phyloP scores from a whole-genome alignment of 2,329 filamentous ascomycete species.

The Ophiostoma angusticollis region DNA sequence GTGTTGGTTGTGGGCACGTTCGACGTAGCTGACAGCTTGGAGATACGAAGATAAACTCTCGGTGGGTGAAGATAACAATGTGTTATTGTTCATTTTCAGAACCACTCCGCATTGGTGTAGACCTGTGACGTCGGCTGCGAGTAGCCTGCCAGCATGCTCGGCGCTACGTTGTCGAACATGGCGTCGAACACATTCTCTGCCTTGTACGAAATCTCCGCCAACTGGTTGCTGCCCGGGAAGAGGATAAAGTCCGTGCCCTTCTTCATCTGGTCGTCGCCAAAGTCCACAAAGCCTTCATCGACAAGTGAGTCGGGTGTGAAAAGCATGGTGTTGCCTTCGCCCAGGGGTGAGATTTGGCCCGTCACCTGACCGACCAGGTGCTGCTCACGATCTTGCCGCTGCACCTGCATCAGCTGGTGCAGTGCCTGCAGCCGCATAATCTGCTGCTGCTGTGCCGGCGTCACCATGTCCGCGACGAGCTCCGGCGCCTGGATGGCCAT shows the following conservation, averaged over 20 bases:
- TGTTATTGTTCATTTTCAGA: no score
- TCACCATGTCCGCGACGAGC: conserved; percentile 24
- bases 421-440: conserved; percentile 8
- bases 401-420: conserved; percentile 5
- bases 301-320: conserved; percentile 52
- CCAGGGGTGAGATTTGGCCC: conserved; percentile 46
- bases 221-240: conserved; percentile 34
- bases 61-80: no score
- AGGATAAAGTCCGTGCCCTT: conserved; percentile 52
- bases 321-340: conserved; percentile 55
- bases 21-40: no score
- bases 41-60: no score
- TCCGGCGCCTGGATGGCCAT: conserved; percentile 26
- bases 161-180: conserved; percentile 37
- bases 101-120: conserved; percentile 31
- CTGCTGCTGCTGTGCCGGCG: conserved; percentile 11
- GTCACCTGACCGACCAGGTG: conserved; percentile 1
- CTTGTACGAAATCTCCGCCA: conserved; percentile 7
- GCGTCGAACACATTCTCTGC: conserved; percentile 23
- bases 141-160: conserved; percentile 36
- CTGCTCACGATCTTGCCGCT: conserved; percentile 10
- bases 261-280: conserved; percentile 26
- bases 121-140: conserved; percentile 39
- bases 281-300: conserved; percentile 54
- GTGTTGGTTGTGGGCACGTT: no score